Evolutionary conservation across 108 stramenopile species (phyloP), one percentile per base, ranked within the genome.

Genomic region (Discostella stelligeroides): DNA sequence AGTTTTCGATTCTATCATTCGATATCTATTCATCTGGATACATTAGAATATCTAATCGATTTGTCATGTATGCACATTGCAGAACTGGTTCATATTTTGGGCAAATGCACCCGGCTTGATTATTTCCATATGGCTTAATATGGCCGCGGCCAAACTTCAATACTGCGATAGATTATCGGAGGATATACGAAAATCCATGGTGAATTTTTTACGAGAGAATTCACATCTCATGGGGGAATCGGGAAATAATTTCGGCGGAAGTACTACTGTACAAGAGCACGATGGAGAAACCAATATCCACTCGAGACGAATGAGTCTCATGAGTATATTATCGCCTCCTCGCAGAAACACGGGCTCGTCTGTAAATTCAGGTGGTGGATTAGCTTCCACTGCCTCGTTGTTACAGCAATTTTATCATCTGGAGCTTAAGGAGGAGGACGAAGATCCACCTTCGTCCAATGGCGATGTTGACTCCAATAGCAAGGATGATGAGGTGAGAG

Each of bases 21-120:
- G 18, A 15, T 49, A n/a, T 7, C 38, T 57, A 14, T 0, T n/a
- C 4, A 49, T 49, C 12, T 60, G 9, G 28, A 85, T 72, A 18
- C 69, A 20, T 79, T 67, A 39, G 43, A 82, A 14, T 84, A 72
- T 63, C 81, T 73, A 60, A 75, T 55, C 14, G 75, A 14, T 84
- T 86, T 58, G n/a, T 37, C 79, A 7, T 55, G 24, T 12, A 4
- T 14, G 0, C 25, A 25, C 8, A 7, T 20, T 37, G 4, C 30
- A 73, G 28, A 88, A 94, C 80, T 73, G 72, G 15, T 94, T 86
- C 63, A 71, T 94, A 2, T 61, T 94, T 10, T 83, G 80, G 15
- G 71, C 85, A 56, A 94, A 94, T 65, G 54, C 87, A 24, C 89
- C 89, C 9, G 89, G 92, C 0, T 58, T 94, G 10, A 27, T 94